Evolutionary conservation across 2,329 filamentous ascomycete species (phyloP).

Genomic region (Diaporthe humulicola): DNA sequence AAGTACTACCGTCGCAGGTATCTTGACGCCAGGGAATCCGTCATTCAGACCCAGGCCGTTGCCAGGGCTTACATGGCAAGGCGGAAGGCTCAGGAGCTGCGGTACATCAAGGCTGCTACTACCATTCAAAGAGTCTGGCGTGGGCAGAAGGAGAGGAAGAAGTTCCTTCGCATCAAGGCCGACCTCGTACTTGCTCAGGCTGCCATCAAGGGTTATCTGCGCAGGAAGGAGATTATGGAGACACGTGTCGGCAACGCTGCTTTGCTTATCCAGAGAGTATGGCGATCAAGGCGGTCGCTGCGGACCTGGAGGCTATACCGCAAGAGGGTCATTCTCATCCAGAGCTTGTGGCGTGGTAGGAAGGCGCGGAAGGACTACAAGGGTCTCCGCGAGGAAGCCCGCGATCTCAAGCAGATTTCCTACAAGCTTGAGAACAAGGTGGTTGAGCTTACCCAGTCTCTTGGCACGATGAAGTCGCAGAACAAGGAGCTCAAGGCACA

Average conservation of each 20-base stretch:
- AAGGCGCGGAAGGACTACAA: conserved; percentile 88
- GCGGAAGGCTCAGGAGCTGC: conserved; percentile 82
- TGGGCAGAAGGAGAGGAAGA: conserved; percentile 89
- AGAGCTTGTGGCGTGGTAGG: conserved; percentile 93
- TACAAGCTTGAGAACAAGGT: conserved; percentile 99
- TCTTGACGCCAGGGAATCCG: conserved; percentile 84
- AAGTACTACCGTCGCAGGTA: conserved; percentile 96
- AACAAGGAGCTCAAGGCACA: conserved; percentile 92
- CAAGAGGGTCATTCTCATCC: conserved; percentile 88
- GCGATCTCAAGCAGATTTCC: conserved; percentile 98
- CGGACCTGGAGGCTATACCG: conserved; percentile 89
- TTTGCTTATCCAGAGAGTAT: conserved; percentile 88
- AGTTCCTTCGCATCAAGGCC: conserved; percentile 81
- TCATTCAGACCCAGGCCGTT: conserved; percentile 84
- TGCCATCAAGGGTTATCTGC: conserved; percentile 90
- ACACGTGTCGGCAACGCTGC: conserved; percentile 94
- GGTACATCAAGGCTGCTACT: conserved; percentile 87
- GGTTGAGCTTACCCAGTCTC: conserved; percentile 93
- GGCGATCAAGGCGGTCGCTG: conserved; percentile 84
- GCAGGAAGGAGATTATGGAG: conserved; percentile 92
- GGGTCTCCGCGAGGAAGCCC: conserved; percentile 90
- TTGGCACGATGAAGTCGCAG: conserved; percentile 92
- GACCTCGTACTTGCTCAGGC: conserved; percentile 92
- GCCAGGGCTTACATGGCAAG: conserved; percentile 84
- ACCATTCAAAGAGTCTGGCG: conserved; percentile 97